These are phyloP conservation scores for Abrus pulchellus DNA, from an alignment of 306 rosid genomes.

Conservation along the genomic window DNA sequence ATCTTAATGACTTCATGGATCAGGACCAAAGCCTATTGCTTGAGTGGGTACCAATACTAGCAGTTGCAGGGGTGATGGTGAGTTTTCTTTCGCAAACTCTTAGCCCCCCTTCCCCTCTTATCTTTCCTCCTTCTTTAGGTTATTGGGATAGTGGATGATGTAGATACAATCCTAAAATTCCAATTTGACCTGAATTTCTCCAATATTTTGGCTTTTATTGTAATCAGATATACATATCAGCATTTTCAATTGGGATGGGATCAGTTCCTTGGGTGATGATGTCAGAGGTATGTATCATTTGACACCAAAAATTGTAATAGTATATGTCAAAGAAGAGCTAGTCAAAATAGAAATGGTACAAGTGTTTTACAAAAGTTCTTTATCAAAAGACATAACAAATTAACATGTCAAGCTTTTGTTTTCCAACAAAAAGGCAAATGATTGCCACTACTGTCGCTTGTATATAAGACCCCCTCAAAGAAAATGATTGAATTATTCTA, in stretches of 20 bases:
- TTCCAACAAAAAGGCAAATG: neutral
- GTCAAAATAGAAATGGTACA: conserved; percentile 4
- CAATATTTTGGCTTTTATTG: conserved; percentile 14
- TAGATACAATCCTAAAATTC: neutral
- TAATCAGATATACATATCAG: conserved; percentile 73
- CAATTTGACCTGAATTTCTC: conserved; percentile 9
- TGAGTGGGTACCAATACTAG: conserved; percentile 59
- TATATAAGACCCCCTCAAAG: neutral
- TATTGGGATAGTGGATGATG: neutral
- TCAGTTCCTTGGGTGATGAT: conserved; percentile 92
- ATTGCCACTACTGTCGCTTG: neutral
- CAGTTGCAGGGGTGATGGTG: conserved; percentile 80
- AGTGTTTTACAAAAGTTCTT: neutral
- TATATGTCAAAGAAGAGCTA: conserved; percentile 2
- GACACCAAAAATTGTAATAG: neutral
- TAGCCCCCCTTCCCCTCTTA: too few species aligned
- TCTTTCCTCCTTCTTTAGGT: neutral
- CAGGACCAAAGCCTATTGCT: conserved; percentile 59
- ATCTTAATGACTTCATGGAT: conserved; percentile 35
- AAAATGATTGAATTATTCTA: neutral
- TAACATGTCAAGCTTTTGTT: neutral
- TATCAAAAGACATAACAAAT: neutral
- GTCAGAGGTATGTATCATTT: conserved; percentile 78
- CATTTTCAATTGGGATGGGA: conserved; percentile 81
- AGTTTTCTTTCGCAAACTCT: conserved; percentile 28